Percentiles rank a stretch among this genome's conserved stretches.
These are phyloP conservation scores for Protomyces arabidopsidicola DNA, from an alignment of 1,139 yeast genomes.

Conservation along the genomic window DNA sequence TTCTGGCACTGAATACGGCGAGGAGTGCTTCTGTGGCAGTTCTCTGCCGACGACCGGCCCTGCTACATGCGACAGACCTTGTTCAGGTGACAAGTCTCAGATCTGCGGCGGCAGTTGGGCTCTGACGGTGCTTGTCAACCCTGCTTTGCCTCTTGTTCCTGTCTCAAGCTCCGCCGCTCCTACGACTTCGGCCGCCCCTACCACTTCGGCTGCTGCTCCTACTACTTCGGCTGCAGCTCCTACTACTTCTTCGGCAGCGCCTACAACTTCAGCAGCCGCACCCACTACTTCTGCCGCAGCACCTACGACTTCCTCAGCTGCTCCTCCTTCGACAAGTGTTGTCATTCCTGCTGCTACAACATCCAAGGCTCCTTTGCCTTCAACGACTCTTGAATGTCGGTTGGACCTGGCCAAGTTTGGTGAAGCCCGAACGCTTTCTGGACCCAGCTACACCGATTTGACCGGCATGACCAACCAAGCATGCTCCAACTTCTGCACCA, in stretches of 20 bases:
- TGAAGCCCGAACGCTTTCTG: conserved; percentile 8
- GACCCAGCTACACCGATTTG: conserved; percentile 4
- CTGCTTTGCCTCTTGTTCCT: background rate
- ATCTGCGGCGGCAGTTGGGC: conserved; percentile 22
- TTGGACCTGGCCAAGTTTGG: background rate
- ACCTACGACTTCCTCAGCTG: too few species aligned
- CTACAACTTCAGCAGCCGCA: too few species aligned
- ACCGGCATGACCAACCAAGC: conserved; percentile 16
- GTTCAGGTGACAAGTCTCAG: conserved; percentile 11
- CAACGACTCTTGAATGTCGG: background rate
- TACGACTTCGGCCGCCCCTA: background rate
- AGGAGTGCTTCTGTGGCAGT: conserved; percentile 19
- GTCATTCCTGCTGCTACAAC: too few species aligned
- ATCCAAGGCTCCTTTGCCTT: too few species aligned
- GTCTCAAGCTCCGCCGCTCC: background rate
- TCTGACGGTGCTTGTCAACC: background rate
- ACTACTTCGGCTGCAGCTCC: background rate
- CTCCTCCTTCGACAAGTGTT: too few species aligned
- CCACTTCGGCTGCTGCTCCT: background rate
- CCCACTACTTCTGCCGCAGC: too few species aligned
- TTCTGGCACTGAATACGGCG: conserved; percentile 23
- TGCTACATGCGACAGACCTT: conserved; percentile 20
- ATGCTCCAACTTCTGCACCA: conserved; percentile 12
- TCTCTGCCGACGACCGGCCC: conserved; percentile 9
- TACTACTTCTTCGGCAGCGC: background rate